These are phyloP conservation scores for Osmozyma mogii DNA, from an alignment of 805 yeast genomes.

Conservation along the genomic window DNA sequence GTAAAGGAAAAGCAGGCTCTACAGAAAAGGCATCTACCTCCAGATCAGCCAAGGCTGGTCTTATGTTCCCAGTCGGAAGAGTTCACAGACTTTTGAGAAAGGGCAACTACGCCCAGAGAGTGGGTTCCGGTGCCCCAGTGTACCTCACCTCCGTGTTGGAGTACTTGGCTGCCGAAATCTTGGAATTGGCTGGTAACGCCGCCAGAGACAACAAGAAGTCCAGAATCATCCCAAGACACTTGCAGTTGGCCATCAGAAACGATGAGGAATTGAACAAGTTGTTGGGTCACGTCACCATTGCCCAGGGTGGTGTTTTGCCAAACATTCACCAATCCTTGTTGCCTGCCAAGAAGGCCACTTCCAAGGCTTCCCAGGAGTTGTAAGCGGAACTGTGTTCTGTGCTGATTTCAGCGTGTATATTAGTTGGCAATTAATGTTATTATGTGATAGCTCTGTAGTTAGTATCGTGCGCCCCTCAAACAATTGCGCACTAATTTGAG, in stretches of 20 bases:
- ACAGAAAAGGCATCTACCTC: slow-evolving; percentile 91
- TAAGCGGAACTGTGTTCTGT: too few relatives aligned
- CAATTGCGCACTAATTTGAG: too few relatives aligned
- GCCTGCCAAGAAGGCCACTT: slow-evolving; percentile 34
- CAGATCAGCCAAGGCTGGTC: slow-evolving; percentile 97
- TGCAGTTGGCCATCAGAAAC: slow-evolving; percentile 97
- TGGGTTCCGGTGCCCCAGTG: slow-evolving; percentile 99
- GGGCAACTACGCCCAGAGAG: slow-evolving; percentile 97
- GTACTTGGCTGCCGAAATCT: slow-evolving; percentile 95
- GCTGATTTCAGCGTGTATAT: background rate
- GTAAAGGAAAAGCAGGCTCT: slow-evolving; percentile 90
- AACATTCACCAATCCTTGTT: slow-evolving; percentile 90
- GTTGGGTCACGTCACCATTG: slow-evolving; percentile 91
- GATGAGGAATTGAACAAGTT: slow-evolving; percentile 97
- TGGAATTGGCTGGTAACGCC: slow-evolving; percentile 98
- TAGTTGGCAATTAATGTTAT: too few relatives aligned
- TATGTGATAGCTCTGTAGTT: too few relatives aligned
- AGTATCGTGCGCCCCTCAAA: too few relatives aligned
- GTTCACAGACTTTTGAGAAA: slow-evolving; percentile 94
- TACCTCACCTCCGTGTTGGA: slow-evolving; percentile 95
- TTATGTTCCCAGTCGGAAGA: slow-evolving; percentile 99
- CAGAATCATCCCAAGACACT: slow-evolving; percentile 97
- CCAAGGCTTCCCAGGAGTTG: slow-evolving; percentile 18
- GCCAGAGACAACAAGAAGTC: slow-evolving; percentile 99
- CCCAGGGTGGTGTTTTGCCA: slow-evolving; percentile 99